These are phyloP conservation scores for Antrodiella citrinella DNA, from an alignment of 768 basidiomycete genomes.

Conservation along the genomic window DNA sequence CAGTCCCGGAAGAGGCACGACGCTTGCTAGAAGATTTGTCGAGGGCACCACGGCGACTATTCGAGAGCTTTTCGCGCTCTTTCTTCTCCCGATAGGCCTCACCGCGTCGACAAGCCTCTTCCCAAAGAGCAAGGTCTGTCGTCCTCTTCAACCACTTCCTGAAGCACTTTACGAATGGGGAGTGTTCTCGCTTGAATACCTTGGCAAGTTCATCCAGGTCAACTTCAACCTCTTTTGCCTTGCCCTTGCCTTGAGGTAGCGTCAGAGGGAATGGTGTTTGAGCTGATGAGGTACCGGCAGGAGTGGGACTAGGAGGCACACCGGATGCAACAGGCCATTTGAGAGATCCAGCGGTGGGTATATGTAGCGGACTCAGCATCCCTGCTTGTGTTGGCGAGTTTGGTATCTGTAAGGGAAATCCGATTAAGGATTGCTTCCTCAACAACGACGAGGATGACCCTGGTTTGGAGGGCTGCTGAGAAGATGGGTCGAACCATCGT, in stretches of 20 bases:
- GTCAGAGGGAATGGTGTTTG: conserved; percentile 2
- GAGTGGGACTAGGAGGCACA: conserved; percentile 6
- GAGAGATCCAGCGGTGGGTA: conserved; percentile 7
- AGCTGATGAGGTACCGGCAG: conserved; percentile 1
- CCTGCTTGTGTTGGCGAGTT: conserved; percentile 8
- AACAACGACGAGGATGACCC: conserved; percentile 6
- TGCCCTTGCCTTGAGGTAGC: conserved; percentile 3
- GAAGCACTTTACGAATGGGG: conserved; percentile 35
- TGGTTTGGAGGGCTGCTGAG: conserved; percentile 4
- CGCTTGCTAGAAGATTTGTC: conserved; percentile 18
- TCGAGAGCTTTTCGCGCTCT: conserved; percentile 24
- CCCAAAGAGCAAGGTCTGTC: conserved; percentile 40
- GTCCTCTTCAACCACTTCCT: conserved; percentile 38
- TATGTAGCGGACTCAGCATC: conserved; percentile 21
- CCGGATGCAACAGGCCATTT: background rate
- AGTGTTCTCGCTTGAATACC: conserved; percentile 2
- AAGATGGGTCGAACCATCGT: conserved; percentile 16
- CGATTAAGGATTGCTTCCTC: conserved; percentile 17
- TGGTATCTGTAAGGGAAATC: conserved; percentile 16
- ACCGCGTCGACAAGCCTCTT: conserved; percentile 53
- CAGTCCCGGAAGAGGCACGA: conserved; percentile 10
- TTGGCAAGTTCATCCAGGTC: conserved; percentile 6
- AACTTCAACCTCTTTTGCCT: conserved; percentile 1
- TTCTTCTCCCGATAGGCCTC: conserved; percentile 54
- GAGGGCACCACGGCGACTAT: background rate